Evolutionary conservation across 129 eudicot species (phyloP), one percentile per base, ranked within the genome.

Genomic region (Flaveria brownii): DNA sequence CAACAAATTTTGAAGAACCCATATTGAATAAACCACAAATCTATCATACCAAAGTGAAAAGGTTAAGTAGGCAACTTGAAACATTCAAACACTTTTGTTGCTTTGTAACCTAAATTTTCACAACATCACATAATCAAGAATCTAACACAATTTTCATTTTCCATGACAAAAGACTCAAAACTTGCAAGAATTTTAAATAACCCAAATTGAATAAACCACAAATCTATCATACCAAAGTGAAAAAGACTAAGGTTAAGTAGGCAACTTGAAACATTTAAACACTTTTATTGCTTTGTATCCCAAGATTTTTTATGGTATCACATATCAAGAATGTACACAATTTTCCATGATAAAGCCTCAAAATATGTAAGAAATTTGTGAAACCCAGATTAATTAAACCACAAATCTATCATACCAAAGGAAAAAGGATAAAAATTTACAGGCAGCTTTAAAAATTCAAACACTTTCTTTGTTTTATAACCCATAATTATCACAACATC

Each of bases 201-300:
- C 77, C 76, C 72, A 68, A 25, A 50, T 75, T 14, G 39, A 75
- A 33, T 14, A 47, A 17, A 71, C 4, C 50, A 52, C 71, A 81
- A 64, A 64, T 54, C 49, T 61, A 47, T 49, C 65, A 33, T 47
- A 46, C 30, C 25, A 20, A 39, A 59, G 42, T 39, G 26, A 61
- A 64, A 45, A 45, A 8, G 50, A 45, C 14, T 45, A 45, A 45
- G 50, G 13, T 33, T 11, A 74, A 75, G 63, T 36, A 28, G 17
- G 14, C 28, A 36, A 0, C 56, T 61, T 67, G 20, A 68, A 68
- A 5, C 43, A 56, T 30, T 14, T 16, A 63, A 67, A 52, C 45
- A 67, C 74, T 54, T 54, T 22, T 18, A 16, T 66, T 25, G 41
- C 30, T 45, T 22, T 9, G 57, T 46, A 43, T 28, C 72, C 41